phyloP scores from a whole-genome alignment of 1,284 basidiomycete genomes.

The Farysia itapuensis region DNA sequence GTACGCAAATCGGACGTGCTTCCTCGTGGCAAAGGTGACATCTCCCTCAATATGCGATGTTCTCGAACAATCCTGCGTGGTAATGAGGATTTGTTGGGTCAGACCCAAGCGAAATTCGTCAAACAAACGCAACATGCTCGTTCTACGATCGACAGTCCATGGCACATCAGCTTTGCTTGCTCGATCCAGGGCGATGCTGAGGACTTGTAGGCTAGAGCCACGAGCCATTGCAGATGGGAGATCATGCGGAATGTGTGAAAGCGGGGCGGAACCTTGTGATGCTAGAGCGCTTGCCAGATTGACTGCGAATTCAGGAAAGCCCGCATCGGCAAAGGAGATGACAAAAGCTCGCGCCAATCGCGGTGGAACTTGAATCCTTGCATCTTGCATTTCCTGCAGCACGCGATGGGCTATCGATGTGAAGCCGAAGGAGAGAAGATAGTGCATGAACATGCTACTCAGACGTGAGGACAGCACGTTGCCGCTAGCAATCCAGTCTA shows the following conservation, averaged over 20 bases:
- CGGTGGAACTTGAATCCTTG: conserved; percentile 7
- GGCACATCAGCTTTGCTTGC: conserved; percentile 5
- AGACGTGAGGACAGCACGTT: conserved; percentile 11
- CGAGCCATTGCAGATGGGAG: background rate
- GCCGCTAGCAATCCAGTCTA: conserved; percentile 36
- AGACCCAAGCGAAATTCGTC: conserved; percentile 32
- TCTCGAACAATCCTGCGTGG: too few species aligned
- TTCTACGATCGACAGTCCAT: conserved; percentile 1
- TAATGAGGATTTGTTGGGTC: conserved; percentile 16
- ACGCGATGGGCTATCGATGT: conserved; percentile 12
- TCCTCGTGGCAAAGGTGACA: background rate
- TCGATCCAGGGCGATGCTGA: conserved; percentile 28
- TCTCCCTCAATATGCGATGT: too few species aligned
- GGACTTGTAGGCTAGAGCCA: conserved; percentile 11
- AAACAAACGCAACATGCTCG: conserved; percentile 15
- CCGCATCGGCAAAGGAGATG: conserved; percentile 22
- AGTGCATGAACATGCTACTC: conserved; percentile 11
- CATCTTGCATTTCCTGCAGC: conserved; percentile 12
- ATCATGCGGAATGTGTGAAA: background rate
- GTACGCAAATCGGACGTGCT: conserved; percentile 17
- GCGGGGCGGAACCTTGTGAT: conserved; percentile 1
- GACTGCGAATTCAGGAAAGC: conserved; percentile 21
- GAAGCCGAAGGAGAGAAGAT: conserved; percentile 9
- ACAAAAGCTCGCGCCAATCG: conserved; percentile 20
- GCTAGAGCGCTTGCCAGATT: conserved; percentile 14